phyloP scores from a whole-genome alignment of 805 yeast genomes.

The Nakazawaea siamensis region DNA sequence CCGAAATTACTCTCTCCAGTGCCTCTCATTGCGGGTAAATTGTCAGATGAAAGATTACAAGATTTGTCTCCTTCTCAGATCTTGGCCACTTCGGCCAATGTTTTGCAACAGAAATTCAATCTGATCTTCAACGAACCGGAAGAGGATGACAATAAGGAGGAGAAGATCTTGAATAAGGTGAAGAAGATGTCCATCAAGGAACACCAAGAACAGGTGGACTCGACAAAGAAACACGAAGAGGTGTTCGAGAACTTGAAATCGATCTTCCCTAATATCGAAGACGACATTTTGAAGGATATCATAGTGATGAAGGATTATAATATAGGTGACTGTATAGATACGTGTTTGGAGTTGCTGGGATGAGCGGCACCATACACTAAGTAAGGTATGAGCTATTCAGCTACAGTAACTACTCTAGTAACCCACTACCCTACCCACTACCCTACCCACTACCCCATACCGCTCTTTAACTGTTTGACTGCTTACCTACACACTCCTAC shows the following conservation, averaged over 20 bases:
- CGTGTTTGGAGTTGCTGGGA: constrained; percentile 29
- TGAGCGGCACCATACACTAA: too few relatives aligned
- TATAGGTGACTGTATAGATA: constrained; percentile 69
- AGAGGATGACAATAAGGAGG: background rate
- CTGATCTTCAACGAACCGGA: constrained; percentile 13
- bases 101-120: constrained; percentile 25
- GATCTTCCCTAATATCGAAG: constrained; percentile 73
- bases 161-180: constrained; percentile 9
- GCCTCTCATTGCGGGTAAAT: constrained; percentile 13
- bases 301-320: constrained; percentile 56
- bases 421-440: too few relatives aligned
- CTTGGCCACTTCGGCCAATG: constrained; percentile 26
- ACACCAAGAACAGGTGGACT: constrained; percentile 23
- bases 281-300: constrained; percentile 61
- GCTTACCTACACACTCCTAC: too few relatives aligned
- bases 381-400: too few relatives aligned
- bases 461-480: too few relatives aligned
- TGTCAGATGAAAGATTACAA: constrained; percentile 13
- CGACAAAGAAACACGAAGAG: constrained; percentile 34
- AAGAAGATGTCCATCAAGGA: constrained; percentile 23
- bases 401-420: too few relatives aligned
- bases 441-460: too few relatives aligned
- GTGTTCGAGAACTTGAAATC: constrained; percentile 43
- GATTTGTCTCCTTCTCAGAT: constrained; percentile 25
- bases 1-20: constrained; percentile 7